A percentile compares a stretch with the other conserved stretches of the same genome.
phyloP scores from a whole-genome alignment of 2,329 filamentous ascomycete genomes.

The Beauveria asiatica region DNA sequence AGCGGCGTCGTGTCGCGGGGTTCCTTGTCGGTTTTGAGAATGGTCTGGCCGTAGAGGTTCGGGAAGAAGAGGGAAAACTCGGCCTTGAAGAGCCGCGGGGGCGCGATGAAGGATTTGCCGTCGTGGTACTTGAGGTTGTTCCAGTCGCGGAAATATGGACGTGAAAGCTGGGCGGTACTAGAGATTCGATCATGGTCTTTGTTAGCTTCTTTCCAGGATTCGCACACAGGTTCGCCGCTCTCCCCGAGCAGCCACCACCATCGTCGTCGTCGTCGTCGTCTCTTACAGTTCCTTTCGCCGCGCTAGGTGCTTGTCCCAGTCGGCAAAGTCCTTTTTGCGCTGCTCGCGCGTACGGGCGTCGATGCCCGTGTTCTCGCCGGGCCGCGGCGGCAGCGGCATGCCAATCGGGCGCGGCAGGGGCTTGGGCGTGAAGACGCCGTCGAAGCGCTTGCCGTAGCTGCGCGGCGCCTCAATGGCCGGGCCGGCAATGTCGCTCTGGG shows the following conservation, averaged over 20 bases:
- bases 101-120: slow-evolving; percentile 87
- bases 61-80: slow-evolving; percentile 87
- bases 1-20: slow-evolving; percentile 64
- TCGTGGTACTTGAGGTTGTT: slow-evolving; percentile 71
- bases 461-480: slow-evolving; percentile 50
- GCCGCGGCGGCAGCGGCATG: slow-evolving; percentile 60
- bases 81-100: slow-evolving; percentile 72
- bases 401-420: slow-evolving; percentile 70
- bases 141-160: slow-evolving; percentile 96
- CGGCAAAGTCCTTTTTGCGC: slow-evolving; percentile 68
- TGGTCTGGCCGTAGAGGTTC: slow-evolving; percentile 75
- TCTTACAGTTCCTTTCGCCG: slow-evolving; percentile 67
- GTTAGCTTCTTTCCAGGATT: not conserved
- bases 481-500: slow-evolving; percentile 31
- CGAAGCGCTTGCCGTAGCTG: slow-evolving; percentile 47
- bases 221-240: too few species aligned
- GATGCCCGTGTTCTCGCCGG: slow-evolving; percentile 75
- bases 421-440: slow-evolving; percentile 47
- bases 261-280: not conserved
- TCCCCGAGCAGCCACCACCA: not conserved
- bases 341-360: slow-evolving; percentile 60
- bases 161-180: slow-evolving; percentile 66
- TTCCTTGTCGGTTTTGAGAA: slow-evolving; percentile 46
- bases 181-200: not conserved
- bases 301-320: slow-evolving; percentile 76